Conservation (phyloP, 2,329 filamentous ascomycete species). For the Cadophora luteo-olivacea region DNA sequence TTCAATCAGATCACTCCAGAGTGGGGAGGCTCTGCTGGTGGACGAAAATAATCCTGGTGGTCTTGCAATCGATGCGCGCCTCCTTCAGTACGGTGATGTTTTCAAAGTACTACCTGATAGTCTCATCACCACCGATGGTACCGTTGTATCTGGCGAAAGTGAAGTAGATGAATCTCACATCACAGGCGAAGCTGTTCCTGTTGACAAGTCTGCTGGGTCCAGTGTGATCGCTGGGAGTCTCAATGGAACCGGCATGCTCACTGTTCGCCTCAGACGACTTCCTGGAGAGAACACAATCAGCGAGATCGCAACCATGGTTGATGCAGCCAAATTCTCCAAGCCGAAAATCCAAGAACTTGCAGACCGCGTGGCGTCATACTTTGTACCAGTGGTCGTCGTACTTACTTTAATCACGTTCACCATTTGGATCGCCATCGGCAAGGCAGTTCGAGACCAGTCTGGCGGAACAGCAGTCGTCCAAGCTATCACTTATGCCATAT, state of each 20-base stretch:
- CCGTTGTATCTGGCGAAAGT: conserved; percentile 64
- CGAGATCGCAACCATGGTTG: conserved; percentile 72
- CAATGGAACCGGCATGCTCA: conserved; percentile 68
- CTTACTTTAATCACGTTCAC: conserved; percentile 67
- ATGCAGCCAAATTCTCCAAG: conserved; percentile 72
- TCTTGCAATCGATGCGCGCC: conserved; percentile 70
- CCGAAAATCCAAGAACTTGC: conserved; percentile 72
- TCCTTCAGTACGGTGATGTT: conserved; percentile 74
- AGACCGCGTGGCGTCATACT: conserved; percentile 70
- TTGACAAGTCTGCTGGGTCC: conserved; percentile 62
- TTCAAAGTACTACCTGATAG: conserved; percentile 69
- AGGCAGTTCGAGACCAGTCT: conserved; percentile 46
- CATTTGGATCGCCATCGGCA: conserved; percentile 68
- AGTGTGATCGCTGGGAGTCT: conserved; percentile 71
- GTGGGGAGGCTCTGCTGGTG: conserved; percentile 59
- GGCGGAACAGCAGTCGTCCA: conserved; percentile 59
- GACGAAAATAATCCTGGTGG: conserved; percentile 42
- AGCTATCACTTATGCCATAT: conserved; percentile 75
- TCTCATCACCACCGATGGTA: conserved; percentile 72
- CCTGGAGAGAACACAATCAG: conserved; percentile 77
- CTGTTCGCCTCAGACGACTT: conserved; percentile 64
- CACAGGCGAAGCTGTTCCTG: conserved; percentile 71
- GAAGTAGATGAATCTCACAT: conserved; percentile 81
- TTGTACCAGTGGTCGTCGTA: conserved; percentile 69
- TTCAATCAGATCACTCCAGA: conserved; percentile 64